phyloP scores from a whole-genome alignment of 768 basidiomycete species.

The Lepiota brunneoincarnata region DNA sequence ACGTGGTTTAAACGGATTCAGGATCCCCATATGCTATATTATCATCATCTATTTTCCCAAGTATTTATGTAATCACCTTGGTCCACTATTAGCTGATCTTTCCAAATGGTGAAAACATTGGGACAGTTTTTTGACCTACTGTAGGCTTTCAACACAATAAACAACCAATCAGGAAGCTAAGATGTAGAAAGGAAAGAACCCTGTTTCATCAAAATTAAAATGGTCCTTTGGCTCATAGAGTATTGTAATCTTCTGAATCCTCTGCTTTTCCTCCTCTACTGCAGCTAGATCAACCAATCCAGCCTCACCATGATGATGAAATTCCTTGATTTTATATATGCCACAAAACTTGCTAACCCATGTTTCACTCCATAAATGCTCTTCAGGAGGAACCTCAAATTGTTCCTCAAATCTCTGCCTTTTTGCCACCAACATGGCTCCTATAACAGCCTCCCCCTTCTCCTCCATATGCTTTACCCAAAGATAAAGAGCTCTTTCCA shows the following conservation, averaged over 20 bases:
- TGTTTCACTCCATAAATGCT: slow-evolving; percentile 17
- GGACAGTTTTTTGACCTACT: no score
- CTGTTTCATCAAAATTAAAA: slow-evolving; percentile 26
- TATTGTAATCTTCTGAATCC: slow-evolving; percentile 17
- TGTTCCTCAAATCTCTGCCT: slow-evolving; percentile 20
- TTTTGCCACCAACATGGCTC: slow-evolving; percentile 25
- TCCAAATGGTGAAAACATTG: no score
- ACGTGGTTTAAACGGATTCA: no score
- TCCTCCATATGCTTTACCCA: slow-evolving; percentile 30
- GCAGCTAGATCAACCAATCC: slow-evolving; percentile 21
- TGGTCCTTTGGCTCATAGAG: slow-evolving; percentile 19
- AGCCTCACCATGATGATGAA: slow-evolving; percentile 25
- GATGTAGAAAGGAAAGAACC: slow-evolving; percentile 15
- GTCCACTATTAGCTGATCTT: no score
- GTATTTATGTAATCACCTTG: no score
- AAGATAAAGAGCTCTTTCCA: slow-evolving; percentile 26
- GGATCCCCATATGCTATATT: no score
- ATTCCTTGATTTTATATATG: slow-evolving; percentile 19
- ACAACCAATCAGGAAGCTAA: no score
- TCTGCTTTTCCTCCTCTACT: slow-evolving; percentile 19
- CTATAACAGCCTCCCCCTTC: slow-evolving; percentile 21
- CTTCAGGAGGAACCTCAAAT: slow-evolving; percentile 25
- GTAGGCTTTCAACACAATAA: no score
- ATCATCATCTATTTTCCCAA: no score
- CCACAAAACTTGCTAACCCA: slow-evolving; percentile 23